phyloP scores from a whole-genome alignment of 495 filamentous ascomycete species.

The Entonaema liquescens region DNA sequence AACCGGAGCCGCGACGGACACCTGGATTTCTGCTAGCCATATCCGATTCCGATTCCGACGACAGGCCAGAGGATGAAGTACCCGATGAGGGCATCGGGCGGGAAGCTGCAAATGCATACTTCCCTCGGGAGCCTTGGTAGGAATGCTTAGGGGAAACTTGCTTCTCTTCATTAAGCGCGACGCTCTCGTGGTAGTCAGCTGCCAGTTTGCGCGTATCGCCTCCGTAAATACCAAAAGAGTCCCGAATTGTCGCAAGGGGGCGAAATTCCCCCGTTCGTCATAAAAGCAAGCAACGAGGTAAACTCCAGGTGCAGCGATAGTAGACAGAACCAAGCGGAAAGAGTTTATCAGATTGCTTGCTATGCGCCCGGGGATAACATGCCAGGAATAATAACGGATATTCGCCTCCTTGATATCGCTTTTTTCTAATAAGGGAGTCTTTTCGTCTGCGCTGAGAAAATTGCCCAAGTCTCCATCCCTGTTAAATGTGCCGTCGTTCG shows the following conservation, averaged over 20 bases:
- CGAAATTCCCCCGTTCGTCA: conserved; percentile 81
- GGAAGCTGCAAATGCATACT: conserved; percentile 45
- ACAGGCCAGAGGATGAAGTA: conserved; percentile 67
- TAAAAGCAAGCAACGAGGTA: conserved; percentile 84
- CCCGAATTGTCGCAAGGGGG: conserved; percentile 68
- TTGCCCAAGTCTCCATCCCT: conserved; percentile 41
- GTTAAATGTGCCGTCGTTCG: conserved; percentile 40
- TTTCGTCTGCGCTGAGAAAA: conserved; percentile 64
- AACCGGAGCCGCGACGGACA: conserved; percentile 44
- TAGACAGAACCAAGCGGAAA: conserved; percentile 78
- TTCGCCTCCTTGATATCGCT: conserved; percentile 47
- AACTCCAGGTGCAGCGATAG: conserved; percentile 77
- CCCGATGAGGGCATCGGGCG: conserved; percentile 60
- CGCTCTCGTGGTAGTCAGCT: conserved; percentile 49
- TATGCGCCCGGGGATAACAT: conserved; percentile 66
- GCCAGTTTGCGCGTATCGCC: conserved; percentile 49
- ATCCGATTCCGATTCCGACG: conserved; percentile 70
- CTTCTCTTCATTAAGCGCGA: conserved; percentile 46
- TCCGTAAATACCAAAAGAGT: conserved; percentile 62
- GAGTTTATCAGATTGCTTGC: conserved; percentile 66
- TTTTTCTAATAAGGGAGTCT: conserved; percentile 67
- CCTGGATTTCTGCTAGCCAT: conserved; percentile 35
- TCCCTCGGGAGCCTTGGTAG: conserved; percentile 20
- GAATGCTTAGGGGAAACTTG: conserved; percentile 15
- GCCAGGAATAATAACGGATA: conserved; percentile 56